These are phyloP conservation scores for Sideroxylon spinosum DNA, from an alignment of 179 eudicot species.

Conservation along the genomic window DNA sequence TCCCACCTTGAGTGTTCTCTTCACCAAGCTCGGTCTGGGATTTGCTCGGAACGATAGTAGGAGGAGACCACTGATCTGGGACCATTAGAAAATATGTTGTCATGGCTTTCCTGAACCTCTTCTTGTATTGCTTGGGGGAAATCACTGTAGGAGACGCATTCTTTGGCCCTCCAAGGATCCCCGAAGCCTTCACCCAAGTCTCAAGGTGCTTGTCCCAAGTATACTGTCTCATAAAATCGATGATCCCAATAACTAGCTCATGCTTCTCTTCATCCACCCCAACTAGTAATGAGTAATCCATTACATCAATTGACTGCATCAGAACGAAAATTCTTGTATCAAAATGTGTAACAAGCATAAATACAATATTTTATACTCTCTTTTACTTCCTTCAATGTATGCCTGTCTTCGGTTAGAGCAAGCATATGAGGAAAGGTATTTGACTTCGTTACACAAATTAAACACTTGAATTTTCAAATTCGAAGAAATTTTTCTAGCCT, in stretches of 20 bases:
- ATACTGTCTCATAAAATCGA: conserved; percentile 92
- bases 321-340: background rate
- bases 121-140: conserved; percentile 88
- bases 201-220: conserved; percentile 99
- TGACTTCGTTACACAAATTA: no score
- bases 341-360: background rate
- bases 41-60: conserved; percentile 30
- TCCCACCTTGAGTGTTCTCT: conserved; percentile 24
- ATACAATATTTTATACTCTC: background rate
- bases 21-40: conserved; percentile 43
- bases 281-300: conserved; percentile 85
- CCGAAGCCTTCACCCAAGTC: conserved; percentile 92
- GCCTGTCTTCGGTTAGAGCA: no score
- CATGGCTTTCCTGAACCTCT: conserved; percentile 89
- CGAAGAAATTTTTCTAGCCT: background rate
- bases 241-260: conserved; percentile 81
- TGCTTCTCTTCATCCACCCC: conserved; percentile 82
- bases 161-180: conserved; percentile 81
- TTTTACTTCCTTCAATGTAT: no score
- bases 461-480: no score
- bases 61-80: conserved; percentile 81
- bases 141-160: conserved; percentile 78
- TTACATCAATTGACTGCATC: conserved; percentile 75
- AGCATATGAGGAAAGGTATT: no score
- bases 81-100: conserved; percentile 76